Evolutionary conservation across 164 flowering plant genomes (phyloP), one percentile per base, ranked within the genome.

Genomic region (Vitis cinerea): DNA sequence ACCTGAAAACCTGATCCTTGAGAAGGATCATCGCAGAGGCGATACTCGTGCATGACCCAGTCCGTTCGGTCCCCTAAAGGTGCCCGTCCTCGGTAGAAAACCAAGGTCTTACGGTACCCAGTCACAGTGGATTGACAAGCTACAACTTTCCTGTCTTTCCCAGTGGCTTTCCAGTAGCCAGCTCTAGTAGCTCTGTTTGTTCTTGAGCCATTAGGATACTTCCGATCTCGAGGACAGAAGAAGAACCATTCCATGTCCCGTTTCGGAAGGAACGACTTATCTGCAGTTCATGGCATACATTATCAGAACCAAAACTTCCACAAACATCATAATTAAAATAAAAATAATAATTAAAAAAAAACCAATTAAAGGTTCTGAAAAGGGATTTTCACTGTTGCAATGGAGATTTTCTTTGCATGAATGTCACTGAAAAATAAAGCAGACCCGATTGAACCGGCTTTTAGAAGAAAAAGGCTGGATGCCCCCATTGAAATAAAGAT

Each of bases 111-210:
- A 8, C 96, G 82, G 51, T 80, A 87, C 4, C 97, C 98, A 52
- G 72, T 79, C 8, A 83, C 80, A 51, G 79, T 57, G 52, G 92
- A 82, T 66, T 83, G 81, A 55, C 92, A 89, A 0, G 44, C 44
- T 37, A 75, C 80, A 27, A 94, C 77, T 74, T 87, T 88, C 65
- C 97, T 67, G 76, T 92, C 98, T 78, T 94, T 94, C 49, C 98
- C 98, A 17, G 98, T 94, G 73, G 97, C 98, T 82, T 94, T 94
- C 98, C 98, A 94, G 77, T 94, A 94, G 51, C 98, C 98, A 49
- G 91, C 84, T 81, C 72, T 85, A 61, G 98, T 94, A 49, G 98
- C 98, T 80, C 98, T 84, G 69, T 92, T 94, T 52, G 97, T 86
- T 37, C 97, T 82, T 11, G 93, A 92, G 9, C 98, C 97, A 72